phyloP scores from a whole-genome alignment of 129 eudicot genomes.

The Flaveria robusta region DNA sequence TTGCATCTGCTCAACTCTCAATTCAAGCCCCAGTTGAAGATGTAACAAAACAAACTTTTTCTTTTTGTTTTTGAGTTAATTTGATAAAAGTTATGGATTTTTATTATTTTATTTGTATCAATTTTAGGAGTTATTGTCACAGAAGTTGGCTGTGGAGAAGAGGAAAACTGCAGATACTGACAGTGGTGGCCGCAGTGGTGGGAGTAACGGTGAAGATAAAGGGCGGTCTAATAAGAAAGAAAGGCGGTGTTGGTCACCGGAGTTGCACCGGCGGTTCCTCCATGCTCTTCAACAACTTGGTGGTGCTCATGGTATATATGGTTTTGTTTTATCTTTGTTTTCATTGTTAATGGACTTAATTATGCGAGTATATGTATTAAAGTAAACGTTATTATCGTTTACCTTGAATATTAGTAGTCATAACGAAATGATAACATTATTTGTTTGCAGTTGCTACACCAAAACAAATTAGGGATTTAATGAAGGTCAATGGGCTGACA shows the following conservation, averaged over 20 bases:
- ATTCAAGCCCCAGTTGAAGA: constrained; percentile 69
- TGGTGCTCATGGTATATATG: constrained; percentile 87
- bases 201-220: constrained; percentile 50
- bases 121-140: constrained; percentile 51
- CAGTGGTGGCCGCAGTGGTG: constrained; percentile 24
- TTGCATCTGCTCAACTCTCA: constrained; percentile 90
- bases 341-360: not conserved
- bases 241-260: constrained; percentile 94
- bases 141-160: constrained; percentile 44
- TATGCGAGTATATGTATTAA: too few relatives aligned
- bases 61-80: not conserved
- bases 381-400: too few relatives aligned
- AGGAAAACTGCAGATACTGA: constrained; percentile 47
- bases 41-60: too few relatives aligned
- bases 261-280: constrained; percentile 73
- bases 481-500: constrained; percentile 97
- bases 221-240: constrained; percentile 59
- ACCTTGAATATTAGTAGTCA: not conserved
- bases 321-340: not conserved
- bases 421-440: not conserved
- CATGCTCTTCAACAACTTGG: constrained; percentile 96
- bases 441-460: constrained; percentile 84
- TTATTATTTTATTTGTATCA: constrained; percentile 10
- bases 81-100: constrained; percentile 23
- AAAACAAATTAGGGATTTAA: constrained; percentile 89